These are phyloP conservation scores for Avena sativa DNA, from an alignment of 176 grass and related monocot species.

Conservation along the genomic window DNA sequence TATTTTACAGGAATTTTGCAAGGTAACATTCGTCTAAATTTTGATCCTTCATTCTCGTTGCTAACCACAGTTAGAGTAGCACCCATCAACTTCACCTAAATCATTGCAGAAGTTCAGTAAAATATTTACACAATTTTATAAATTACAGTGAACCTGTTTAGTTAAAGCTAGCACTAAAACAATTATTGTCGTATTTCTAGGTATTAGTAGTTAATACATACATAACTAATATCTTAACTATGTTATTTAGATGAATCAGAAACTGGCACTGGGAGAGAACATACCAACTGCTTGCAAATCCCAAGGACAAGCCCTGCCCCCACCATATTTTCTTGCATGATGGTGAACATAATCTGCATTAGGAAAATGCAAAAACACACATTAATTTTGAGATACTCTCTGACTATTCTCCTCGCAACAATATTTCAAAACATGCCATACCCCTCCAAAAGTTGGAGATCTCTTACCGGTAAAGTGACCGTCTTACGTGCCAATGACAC, in stretches of 20 bases:
- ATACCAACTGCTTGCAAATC: slow-evolving; percentile 94
- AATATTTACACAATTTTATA: slow-evolving; percentile 26
- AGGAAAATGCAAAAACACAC: too few relatives aligned
- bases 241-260: slow-evolving; percentile 3
- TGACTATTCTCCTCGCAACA: too few relatives aligned
- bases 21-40: not conserved
- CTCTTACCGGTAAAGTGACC: too few relatives aligned
- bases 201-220: slow-evolving; percentile 32
- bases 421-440: too few relatives aligned
- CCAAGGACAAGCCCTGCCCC: slow-evolving; percentile 87
- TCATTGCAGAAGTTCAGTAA: slow-evolving; percentile 39
- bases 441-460: too few relatives aligned
- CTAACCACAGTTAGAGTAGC: slow-evolving; percentile 35
- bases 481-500: too few relatives aligned
- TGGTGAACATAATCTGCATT: slow-evolving; percentile 32
- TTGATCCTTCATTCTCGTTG: slow-evolving; percentile 80
- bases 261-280: slow-evolving; percentile 6
- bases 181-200: slow-evolving; percentile 22
- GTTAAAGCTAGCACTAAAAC: slow-evolving; percentile 11
- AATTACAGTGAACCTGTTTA: slow-evolving; percentile 2
- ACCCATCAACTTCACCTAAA: not conserved
- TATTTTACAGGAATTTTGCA: too few relatives aligned
- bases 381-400: too few relatives aligned
- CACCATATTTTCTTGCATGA: slow-evolving; percentile 91
- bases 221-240: not conserved